Percentiles rank a stretch among this genome's conserved stretches.
These are phyloP conservation scores for Talaromyces adpressus DNA, from an alignment of 495 filamentous ascomycete species.

Conservation along the genomic window DNA sequence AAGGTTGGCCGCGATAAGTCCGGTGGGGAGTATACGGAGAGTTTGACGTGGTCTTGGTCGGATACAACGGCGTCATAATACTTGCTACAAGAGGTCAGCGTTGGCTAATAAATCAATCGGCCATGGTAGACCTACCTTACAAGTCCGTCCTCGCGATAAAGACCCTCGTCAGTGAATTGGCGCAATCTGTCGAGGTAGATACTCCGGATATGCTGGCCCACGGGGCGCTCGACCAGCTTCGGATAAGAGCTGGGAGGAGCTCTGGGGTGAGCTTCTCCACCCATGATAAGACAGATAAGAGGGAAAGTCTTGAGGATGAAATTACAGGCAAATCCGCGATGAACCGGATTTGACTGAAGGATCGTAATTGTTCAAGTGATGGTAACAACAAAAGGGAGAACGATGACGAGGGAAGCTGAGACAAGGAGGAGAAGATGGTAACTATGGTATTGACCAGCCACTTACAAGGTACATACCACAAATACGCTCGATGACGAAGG, in stretches of 20 bases:
- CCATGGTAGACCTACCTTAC: slow-evolving; percentile 40
- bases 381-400: slow-evolving; percentile 10
- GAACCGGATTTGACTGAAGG: not conserved
- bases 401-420: slow-evolving; percentile 2
- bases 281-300: slow-evolving; percentile 25
- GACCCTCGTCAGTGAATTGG: slow-evolving; percentile 71
- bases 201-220: slow-evolving; percentile 76
- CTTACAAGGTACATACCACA: not conserved
- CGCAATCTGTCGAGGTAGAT: slow-evolving; percentile 83
- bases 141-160: slow-evolving; percentile 76
- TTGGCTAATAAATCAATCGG: not conserved
- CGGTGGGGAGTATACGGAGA: slow-evolving; percentile 82
- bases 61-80: slow-evolving; percentile 67
- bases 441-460: not conserved
- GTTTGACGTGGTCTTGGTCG: slow-evolving; percentile 69
- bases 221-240: slow-evolving; percentile 50
- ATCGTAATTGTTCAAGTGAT: not conserved
- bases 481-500: slow-evolving; percentile 4
- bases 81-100: slow-evolving; percentile 41
- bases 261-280: slow-evolving; percentile 37
- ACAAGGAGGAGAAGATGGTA: not conserved
- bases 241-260: slow-evolving; percentile 43
- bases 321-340: not conserved
- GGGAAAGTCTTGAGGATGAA: not conserved
- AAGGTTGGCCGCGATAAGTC: slow-evolving; percentile 77